A percentile compares a stretch with the other conserved stretches of the same genome.
phyloP scores from a whole-genome alignment of 2,329 filamentous ascomycete species.

The Biscogniauxia mediterranea region DNA sequence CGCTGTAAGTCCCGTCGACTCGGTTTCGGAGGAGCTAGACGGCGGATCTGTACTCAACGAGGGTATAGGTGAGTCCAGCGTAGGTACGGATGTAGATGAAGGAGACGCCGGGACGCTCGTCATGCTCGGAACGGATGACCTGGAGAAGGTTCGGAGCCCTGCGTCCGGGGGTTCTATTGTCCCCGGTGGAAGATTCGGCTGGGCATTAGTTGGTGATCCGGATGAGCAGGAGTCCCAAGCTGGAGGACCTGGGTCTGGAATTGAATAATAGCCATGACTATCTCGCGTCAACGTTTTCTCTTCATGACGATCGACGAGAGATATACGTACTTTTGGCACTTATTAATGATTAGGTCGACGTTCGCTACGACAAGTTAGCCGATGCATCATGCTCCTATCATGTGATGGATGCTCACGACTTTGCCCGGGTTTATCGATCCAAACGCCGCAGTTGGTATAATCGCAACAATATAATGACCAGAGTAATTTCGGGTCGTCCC shows the following conservation, averaged over 20 bases:
- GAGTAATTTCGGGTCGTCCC: conserved; percentile 32
- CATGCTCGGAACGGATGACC: background rate
- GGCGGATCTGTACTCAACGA: conserved; percentile 19
- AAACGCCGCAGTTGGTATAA: conserved; percentile 48
- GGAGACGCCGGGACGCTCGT: background rate
- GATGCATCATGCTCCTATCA: background rate
- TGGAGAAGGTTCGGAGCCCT: background rate
- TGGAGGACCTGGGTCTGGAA: conserved; percentile 26
- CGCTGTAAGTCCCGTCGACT: conserved; percentile 30
- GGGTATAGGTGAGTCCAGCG: conserved; percentile 2
- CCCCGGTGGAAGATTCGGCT: conserved; percentile 1
- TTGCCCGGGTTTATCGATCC: conserved; percentile 32
- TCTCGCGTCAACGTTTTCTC: conserved; percentile 11
- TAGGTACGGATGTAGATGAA: conserved; percentile 1
- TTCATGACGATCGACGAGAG: background rate
- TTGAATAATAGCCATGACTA: conserved; percentile 27
- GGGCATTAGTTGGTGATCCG: background rate
- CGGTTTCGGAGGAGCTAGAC: conserved; percentile 4
- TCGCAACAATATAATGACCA: conserved; percentile 53
- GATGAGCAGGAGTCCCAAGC: background rate
- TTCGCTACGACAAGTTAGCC: conserved; percentile 39
- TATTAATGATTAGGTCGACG: conserved; percentile 50
- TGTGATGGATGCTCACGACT: conserved; percentile 42
- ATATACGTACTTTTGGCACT: conserved; percentile 47
- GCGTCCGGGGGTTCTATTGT: background rate